Base-by-base conservation (phyloP, 805 yeast genomes). In the Sungouiozyma intestinalis region DNA sequence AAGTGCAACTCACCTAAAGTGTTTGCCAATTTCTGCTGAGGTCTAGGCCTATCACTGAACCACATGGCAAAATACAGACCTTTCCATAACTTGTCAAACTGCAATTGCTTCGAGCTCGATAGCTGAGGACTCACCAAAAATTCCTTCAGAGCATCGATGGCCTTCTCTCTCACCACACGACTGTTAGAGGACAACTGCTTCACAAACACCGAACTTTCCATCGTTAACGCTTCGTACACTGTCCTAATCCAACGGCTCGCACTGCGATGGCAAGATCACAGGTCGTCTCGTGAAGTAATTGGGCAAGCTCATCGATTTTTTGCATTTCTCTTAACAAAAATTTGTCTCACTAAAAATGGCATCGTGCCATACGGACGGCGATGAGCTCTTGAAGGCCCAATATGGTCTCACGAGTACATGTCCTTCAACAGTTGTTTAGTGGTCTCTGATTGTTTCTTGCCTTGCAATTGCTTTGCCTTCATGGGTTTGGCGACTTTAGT, bases 11-110 rank as follows among this genome's bases (percentile, higher is more conserved):
- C 68, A 2, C 90, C 94, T 47, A 92, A 66, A 35, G 75, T 77
- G 38, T 71, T 73, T 2, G 95, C 94, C 33, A 92, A 67, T 45
- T 79, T 67, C 62, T 87, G 95, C 63, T 92, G 98, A 18, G 95
- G 92, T 53, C 82, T 72, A 20, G 96, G 95, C 57, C 88, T 76
- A 62, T 92, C 98, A 58, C 94, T 76, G 66, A 82, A 86, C 97
- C 98, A 92, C 95, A 92, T 85, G 9, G 95, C 76, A 58, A 72
- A 92, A 63, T 81, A 92, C 34, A 92, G 70, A n/a, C 97, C 98
- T 64, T 85, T 87, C 97, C 98, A 92, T 45, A 92, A 67, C 59
- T 90, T 88, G 50, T 83, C 83, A 48, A 77, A 68, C 41, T 86
- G 92, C 33, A 73, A 55, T 38, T 57, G 67, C 34, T 58, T 65